Evolutionary conservation across 805 yeast species (phyloP).

Genomic region (Ogataea neopini): DNA sequence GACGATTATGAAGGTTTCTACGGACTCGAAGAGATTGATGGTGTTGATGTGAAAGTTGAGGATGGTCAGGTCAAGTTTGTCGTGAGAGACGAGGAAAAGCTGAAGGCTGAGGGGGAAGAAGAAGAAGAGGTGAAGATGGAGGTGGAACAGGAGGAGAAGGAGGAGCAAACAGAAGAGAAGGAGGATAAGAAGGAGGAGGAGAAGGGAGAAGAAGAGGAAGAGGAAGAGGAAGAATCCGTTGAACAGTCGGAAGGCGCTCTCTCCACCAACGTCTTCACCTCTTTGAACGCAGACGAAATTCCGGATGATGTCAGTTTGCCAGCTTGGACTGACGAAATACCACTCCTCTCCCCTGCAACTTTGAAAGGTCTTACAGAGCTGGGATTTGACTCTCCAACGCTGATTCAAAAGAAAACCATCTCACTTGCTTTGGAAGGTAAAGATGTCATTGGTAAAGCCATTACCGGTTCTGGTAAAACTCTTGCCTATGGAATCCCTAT

Average conservation of each 20-base stretch:
- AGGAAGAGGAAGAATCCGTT: conserved; percentile 11
- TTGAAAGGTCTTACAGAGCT: conserved; percentile 61
- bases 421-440: conserved; percentile 71
- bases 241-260: conserved; percentile 9
- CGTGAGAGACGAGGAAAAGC: conserved; percentile 38
- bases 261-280: conserved; percentile 18
- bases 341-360: conserved; percentile 52
- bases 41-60: conserved; percentile 77
- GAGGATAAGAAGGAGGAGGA: conserved; percentile 14
- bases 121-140: conserved; percentile 10
- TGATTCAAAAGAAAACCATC: conserved; percentile 74
- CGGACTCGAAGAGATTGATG: conserved; percentile 92
- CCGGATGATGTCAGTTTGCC: conserved; percentile 51
- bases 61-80: conserved; percentile 67
- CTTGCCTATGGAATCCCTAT: conserved; percentile 94
- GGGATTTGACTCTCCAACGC: conserved; percentile 73
- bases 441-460: conserved; percentile 93
- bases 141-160: conserved; percentile 6
- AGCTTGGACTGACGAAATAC: conserved; percentile 50
- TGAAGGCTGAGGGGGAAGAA: conserved; percentile 22
- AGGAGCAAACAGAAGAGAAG: conserved; percentile 12
- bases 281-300: conserved; percentile 13
- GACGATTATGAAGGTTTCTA: conserved; percentile 90
- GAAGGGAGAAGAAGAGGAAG: conserved; percentile 10
- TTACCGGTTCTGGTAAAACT: conserved; percentile 97